phyloP scores from a whole-genome alignment of 148 eudicot species.

The Silene uniflora region DNA sequence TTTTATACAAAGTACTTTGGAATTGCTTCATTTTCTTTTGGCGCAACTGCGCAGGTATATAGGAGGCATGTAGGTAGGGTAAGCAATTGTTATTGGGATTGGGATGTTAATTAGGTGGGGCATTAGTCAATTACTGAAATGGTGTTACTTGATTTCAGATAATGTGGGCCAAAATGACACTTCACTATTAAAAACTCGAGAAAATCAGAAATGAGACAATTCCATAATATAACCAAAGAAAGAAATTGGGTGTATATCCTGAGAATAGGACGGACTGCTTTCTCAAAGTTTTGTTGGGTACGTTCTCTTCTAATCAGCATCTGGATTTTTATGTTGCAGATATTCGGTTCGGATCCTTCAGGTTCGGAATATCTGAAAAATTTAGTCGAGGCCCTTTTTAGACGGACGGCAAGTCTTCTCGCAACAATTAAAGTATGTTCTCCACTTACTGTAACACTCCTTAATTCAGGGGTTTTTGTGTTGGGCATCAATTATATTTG shows the following conservation, averaged over 20 bases:
- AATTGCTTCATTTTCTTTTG: background rate
- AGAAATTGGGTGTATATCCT: no score
- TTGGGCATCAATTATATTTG: slow-evolving; percentile 14
- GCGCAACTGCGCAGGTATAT: background rate
- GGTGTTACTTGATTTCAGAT: no score
- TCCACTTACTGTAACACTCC: background rate
- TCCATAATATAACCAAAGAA: no score
- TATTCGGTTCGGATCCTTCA: slow-evolving; percentile 91
- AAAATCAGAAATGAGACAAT: background rate
- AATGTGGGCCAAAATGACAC: background rate
- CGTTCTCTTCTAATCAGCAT: slow-evolving; percentile 13
- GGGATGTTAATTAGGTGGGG: no score
- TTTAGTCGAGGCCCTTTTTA: slow-evolving; percentile 85
- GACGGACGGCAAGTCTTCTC: slow-evolving; percentile 79
- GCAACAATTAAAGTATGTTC: slow-evolving; percentile 60
- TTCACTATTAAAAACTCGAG: background rate
- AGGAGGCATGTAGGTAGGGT: background rate
- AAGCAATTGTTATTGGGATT: background rate
- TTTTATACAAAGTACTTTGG: background rate
- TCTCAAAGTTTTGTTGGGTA: slow-evolving; percentile 7
- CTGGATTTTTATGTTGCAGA: slow-evolving; percentile 47
- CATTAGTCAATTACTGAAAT: no score
- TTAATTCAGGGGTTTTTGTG: background rate
- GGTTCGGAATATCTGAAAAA: slow-evolving; percentile 76
- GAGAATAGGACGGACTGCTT: background rate